Evolutionary conservation across 2,329 filamentous ascomycete species (phyloP).

Genomic region (Penicillium sp.): DNA sequence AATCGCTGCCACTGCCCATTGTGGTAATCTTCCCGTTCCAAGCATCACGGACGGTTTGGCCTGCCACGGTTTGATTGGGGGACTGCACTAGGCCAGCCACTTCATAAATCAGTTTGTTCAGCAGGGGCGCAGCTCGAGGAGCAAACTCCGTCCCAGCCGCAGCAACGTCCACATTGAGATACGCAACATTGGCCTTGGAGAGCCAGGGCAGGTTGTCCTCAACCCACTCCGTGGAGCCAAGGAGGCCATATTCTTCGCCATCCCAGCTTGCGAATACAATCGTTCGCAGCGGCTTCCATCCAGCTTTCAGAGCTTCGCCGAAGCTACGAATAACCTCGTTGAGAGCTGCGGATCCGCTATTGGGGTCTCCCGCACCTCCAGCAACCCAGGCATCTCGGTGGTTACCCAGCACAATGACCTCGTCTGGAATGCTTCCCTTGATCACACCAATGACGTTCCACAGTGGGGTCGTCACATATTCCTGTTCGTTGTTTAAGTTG

Average conservation of each 20-base stretch:
- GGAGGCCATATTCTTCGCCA: constrained; percentile 79
- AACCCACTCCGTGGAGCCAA: constrained; percentile 91
- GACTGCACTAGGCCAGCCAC: constrained; percentile 65
- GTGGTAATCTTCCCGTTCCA: constrained; percentile 65
- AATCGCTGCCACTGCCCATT: constrained; percentile 73
- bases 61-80: constrained; percentile 71
- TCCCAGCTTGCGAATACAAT: constrained; percentile 90
- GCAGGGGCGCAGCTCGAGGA: constrained; percentile 69
- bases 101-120: constrained; percentile 72
- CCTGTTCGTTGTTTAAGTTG: constrained; percentile 75
- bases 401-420: constrained; percentile 88
- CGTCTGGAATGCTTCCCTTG: constrained; percentile 80
- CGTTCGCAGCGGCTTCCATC: constrained; percentile 84
- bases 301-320: constrained; percentile 67
- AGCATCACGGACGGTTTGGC: constrained; percentile 68
- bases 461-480: constrained; percentile 76
- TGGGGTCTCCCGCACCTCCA: constrained; percentile 80
- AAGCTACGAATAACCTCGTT: constrained; percentile 79
- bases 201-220: constrained; percentile 88
- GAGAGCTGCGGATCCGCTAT: constrained; percentile 75
- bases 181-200: constrained; percentile 70
- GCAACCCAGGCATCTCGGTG: constrained; percentile 89
- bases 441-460: constrained; percentile 94
- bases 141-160: constrained; percentile 65
- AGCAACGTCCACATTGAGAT: constrained; percentile 82